phyloP scores from a whole-genome alignment of 306 rosid species.

The Prunus armeniaca region DNA sequence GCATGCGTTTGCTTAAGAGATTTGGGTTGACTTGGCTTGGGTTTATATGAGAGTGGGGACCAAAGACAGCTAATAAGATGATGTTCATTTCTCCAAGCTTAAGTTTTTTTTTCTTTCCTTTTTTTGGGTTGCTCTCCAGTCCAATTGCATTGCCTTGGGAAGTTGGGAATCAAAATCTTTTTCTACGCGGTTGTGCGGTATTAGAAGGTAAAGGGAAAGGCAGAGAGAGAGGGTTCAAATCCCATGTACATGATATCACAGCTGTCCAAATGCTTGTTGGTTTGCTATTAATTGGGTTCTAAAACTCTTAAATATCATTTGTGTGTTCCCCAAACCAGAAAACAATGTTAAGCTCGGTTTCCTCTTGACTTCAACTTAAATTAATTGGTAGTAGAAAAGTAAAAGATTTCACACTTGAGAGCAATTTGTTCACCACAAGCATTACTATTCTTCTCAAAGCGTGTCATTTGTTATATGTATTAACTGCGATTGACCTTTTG shows the following conservation, averaged over 20 bases:
- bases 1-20: constrained; percentile 2
- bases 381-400: not conserved
- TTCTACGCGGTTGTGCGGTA: not conserved
- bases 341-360: not conserved
- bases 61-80: constrained; percentile 18
- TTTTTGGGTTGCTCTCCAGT: no score
- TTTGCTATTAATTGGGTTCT: not conserved
- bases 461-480: not conserved
- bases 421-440: not conserved
- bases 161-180: not conserved
- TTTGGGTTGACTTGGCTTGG: constrained; percentile 16
- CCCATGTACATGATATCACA: constrained; percentile 3
- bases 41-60: not conserved
- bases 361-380: no score
- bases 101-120: not conserved
- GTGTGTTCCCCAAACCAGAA: not conserved
- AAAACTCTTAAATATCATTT: not conserved
- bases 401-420: not conserved
- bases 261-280: not conserved
- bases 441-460: not conserved
- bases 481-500: not conserved
- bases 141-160: not conserved
- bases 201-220: not conserved
- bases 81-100: not conserved
- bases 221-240: not conserved